phyloP scores from a whole-genome alignment of 805 yeast species.

The Geotrichum ghanense region DNA sequence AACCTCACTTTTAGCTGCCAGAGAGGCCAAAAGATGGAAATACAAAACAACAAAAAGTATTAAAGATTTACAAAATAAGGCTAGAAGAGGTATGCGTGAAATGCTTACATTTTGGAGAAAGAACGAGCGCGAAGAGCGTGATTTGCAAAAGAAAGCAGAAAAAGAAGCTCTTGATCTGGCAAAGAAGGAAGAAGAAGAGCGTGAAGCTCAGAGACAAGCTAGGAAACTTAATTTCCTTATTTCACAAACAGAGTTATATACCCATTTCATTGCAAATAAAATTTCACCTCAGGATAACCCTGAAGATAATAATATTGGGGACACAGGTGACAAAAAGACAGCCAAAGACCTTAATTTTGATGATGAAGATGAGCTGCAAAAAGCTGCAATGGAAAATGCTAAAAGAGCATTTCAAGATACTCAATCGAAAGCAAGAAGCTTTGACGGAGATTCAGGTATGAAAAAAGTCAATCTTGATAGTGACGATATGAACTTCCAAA shows the following conservation, averaged over 20 bases:
- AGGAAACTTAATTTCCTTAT: constrained; percentile 90
- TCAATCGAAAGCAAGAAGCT: constrained; percentile 63
- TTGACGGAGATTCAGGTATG: constrained; percentile 40
- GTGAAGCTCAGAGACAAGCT: constrained; percentile 89
- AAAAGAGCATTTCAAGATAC: constrained; percentile 75
- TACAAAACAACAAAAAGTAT: constrained; percentile 76
- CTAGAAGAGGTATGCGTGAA: constrained; percentile 94
- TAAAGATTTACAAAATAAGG: constrained; percentile 85
- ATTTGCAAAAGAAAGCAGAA: constrained; percentile 76
- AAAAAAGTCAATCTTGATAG: constrained; percentile 47
- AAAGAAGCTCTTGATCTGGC: constrained; percentile 83
- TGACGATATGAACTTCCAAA: constrained; percentile 92
- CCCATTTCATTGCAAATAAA: constrained; percentile 92
- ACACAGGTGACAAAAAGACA: constrained; percentile 28
- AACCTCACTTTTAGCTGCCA: constrained; percentile 79
- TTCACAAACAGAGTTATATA: constrained; percentile 93
- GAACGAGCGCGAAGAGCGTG: constrained; percentile 91
- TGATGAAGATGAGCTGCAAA: constrained; percentile 62
- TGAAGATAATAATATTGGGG: constrained; percentile 48
- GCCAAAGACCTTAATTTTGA: constrained; percentile 66
- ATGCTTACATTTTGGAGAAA: constrained; percentile 97
- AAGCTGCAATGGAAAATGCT: constrained; percentile 88
- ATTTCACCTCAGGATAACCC: constrained; percentile 71
- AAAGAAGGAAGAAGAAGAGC: constrained; percentile 86
- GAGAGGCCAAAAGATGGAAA: constrained; percentile 97